These are phyloP conservation scores for Pseudohalonectria lignicola DNA, from an alignment of 2,329 filamentous ascomycete genomes.

Conservation along the genomic window DNA sequence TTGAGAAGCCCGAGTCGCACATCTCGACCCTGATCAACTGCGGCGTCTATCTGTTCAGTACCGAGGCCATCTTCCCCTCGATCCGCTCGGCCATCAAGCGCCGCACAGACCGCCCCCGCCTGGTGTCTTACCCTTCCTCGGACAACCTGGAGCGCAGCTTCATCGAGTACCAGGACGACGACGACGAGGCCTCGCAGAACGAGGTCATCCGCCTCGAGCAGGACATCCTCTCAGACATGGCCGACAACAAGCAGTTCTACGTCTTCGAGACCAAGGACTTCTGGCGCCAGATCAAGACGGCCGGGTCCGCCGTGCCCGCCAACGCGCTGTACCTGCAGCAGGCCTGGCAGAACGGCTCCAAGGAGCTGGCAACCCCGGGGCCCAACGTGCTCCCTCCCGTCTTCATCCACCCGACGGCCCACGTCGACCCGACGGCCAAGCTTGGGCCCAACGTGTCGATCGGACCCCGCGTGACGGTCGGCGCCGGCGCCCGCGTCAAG, in stretches of 20 bases:
- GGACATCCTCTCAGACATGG: conserved; percentile 89
- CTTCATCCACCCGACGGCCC: conserved; percentile 86
- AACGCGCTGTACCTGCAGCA: conserved; percentile 95
- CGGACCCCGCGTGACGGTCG: conserved; percentile 76
- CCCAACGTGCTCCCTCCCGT: conserved; percentile 85
- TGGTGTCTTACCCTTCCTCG: conserved; percentile 90
- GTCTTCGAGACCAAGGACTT: conserved; percentile 99
- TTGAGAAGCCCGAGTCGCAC: conserved; percentile 96
- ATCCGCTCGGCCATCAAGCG: conserved; percentile 94
- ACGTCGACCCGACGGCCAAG: conserved; percentile 89
- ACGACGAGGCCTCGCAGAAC: conserved; percentile 65
- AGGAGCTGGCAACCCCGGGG: conserved; percentile 73
- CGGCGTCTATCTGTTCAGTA: conserved; percentile 94
- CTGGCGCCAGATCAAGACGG: conserved; percentile 99
- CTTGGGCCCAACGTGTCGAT: conserved; percentile 95
- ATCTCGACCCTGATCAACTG: conserved; percentile 99
- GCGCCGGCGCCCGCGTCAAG: conserved; percentile 83
- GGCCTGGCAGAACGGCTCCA: conserved; percentile 72
- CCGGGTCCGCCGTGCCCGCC: conserved; percentile 89
- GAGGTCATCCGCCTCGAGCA: conserved; percentile 92
- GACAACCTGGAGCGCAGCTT: conserved; percentile 73
- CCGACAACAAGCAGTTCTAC: conserved; percentile 96
- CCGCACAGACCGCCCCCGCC: conserved; percentile 78
- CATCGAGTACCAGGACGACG: conserved; percentile 42
- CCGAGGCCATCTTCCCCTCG: conserved; percentile 91